Conservation (phyloP, 805 yeast genomes). For the Candida broadrunensis region DNA sequence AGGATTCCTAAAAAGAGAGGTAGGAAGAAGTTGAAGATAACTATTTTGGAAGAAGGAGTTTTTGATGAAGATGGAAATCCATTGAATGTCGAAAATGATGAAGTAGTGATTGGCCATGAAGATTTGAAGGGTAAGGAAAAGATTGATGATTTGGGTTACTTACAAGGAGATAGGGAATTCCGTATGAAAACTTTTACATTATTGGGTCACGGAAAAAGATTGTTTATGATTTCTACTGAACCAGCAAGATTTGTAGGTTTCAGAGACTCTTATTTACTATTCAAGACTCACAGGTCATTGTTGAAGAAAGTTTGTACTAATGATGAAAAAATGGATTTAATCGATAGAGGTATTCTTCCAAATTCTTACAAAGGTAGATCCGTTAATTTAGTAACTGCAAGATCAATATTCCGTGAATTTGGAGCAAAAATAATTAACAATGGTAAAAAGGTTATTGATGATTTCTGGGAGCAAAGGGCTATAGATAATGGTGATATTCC, state of each 20-base stretch:
- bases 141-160: slow-evolving; percentile 62
- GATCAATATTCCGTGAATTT: slow-evolving; percentile 85
- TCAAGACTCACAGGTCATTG: slow-evolving; percentile 78
- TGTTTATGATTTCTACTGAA: slow-evolving; percentile 91
- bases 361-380: slow-evolving; percentile 87
- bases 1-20: slow-evolving; percentile 39
- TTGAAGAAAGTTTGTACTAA: slow-evolving; percentile 72
- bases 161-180: slow-evolving; percentile 71
- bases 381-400: slow-evolving; percentile 86
- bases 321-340: slow-evolving; percentile 78
- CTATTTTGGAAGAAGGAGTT: slow-evolving; percentile 36
- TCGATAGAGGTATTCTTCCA: slow-evolving; percentile 78
- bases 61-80: slow-evolving; percentile 71
- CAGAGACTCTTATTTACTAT: slow-evolving; percentile 84
- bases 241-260: slow-evolving; percentile 95
- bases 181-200: slow-evolving; percentile 68
- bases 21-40: slow-evolving; percentile 39
- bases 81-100: slow-evolving; percentile 65
- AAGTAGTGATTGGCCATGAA: slow-evolving; percentile 63
- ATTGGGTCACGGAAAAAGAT: slow-evolving; percentile 61
- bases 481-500: slow-evolving; percentile 60
- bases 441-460: slow-evolving; percentile 81
- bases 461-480: slow-evolving; percentile 73
- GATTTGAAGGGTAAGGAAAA: slow-evolving; percentile 80
- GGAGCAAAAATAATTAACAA: slow-evolving; percentile 81